Evolutionary conservation across 192 early-diverging fungal species (phyloP).

Genomic region (Phycomyces nitens): DNA sequence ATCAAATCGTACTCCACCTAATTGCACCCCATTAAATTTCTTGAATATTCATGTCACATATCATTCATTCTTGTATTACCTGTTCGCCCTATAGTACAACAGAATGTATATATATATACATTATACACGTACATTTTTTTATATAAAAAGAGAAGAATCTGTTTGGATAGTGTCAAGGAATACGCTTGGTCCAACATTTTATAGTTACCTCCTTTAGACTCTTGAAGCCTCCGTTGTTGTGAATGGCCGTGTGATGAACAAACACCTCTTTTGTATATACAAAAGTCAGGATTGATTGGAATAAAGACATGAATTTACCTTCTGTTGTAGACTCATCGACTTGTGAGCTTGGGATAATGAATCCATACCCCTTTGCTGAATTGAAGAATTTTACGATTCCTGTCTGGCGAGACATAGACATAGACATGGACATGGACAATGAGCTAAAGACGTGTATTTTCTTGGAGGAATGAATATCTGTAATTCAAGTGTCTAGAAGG

Average conservation of each 20-base stretch:
- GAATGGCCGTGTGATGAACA: conserved; percentile 76
- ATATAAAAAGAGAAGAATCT: conserved; percentile 1
- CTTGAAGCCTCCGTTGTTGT: conserved; percentile 74
- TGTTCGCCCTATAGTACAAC: conserved; percentile 44
- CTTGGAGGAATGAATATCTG: too few relatives aligned
- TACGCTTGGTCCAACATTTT: neutral
- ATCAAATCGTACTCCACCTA: conserved; percentile 2
- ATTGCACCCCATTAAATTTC: too few relatives aligned
- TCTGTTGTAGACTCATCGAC: conserved; percentile 59
- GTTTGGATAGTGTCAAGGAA: neutral
- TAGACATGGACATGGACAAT: conserved; percentile 24
- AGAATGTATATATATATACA: conserved; percentile 12
- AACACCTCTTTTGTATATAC: conserved; percentile 50
- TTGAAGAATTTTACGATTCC: conserved; percentile 87
- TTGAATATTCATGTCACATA: too few relatives aligned
- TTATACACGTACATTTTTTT: neutral
- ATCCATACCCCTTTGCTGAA: conserved; percentile 84
- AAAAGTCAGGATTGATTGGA: neutral
- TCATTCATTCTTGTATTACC: conserved; percentile 24
- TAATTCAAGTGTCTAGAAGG: too few relatives aligned
- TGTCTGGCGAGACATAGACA: conserved; percentile 35
- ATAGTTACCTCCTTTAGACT: conserved; percentile 61
- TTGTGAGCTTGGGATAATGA: conserved; percentile 73
- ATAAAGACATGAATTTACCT: conserved; percentile 59
- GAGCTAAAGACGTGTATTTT: conserved; percentile 1